Percentiles rank a stretch among this genome's conserved stretches.
Conservation (phyloP, 164 flowering plant genomes). For the Magnolia changhungtana region DNA sequence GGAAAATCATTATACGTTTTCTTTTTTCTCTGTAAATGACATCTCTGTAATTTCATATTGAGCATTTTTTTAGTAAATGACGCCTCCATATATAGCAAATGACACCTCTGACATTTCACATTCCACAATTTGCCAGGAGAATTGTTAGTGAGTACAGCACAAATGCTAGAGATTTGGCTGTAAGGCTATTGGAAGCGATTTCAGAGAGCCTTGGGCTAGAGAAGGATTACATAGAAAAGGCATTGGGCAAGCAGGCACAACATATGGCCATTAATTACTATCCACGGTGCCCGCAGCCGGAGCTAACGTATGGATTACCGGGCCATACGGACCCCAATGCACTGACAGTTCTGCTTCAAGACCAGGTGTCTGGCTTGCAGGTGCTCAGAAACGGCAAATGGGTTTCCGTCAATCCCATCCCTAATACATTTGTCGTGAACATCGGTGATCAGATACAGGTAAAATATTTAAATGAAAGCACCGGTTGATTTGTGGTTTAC, state of each 20-base stretch:
- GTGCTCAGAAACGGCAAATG: slow-evolving; percentile 46
- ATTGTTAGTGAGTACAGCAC: slow-evolving; percentile 41
- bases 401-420: slow-evolving; percentile 57
- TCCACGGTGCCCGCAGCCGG: slow-evolving; percentile 73
- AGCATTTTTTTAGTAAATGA: too few species aligned
- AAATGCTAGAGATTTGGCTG: slow-evolving; percentile 29
- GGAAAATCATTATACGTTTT: too few species aligned
- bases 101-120: too few species aligned
- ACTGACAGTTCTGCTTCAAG: slow-evolving; percentile 60
- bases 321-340: slow-evolving; percentile 59
- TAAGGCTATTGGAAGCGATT: slow-evolving; percentile 44
- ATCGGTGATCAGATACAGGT: slow-evolving; percentile 80
- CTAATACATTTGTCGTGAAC: slow-evolving; percentile 56
- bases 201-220: slow-evolving; percentile 64
- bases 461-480: neutral
- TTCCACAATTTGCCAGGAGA: slow-evolving; percentile 25
- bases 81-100: too few species aligned
- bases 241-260: slow-evolving; percentile 46
- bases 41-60: too few species aligned
- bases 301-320: slow-evolving; percentile 63
- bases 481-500: neutral
- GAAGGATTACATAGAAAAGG: slow-evolving; percentile 32
- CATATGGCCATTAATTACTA: slow-evolving; percentile 72
- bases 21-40: neutral
- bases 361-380: slow-evolving; percentile 58